A percentile compares a stretch with the other conserved stretches of the same genome.
These are phyloP conservation scores for Penicillium sp. DNA, from an alignment of 2,329 filamentous ascomycete species.

Conservation along the genomic window DNA sequence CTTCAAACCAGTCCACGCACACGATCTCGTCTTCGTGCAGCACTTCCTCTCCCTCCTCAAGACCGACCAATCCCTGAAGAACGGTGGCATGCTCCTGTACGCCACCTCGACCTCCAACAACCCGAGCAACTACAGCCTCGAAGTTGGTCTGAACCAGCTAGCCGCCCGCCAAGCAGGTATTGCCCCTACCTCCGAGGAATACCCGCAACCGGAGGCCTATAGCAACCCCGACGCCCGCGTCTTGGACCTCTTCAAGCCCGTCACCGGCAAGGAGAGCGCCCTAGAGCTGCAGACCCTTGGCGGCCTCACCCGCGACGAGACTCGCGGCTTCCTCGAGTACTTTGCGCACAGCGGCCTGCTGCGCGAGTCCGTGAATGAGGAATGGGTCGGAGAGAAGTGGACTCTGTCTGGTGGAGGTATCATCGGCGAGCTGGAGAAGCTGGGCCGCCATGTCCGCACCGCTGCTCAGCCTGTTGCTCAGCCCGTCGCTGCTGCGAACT, in stretches of 20 bases:
- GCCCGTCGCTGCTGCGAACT: slow-evolving; percentile 11
- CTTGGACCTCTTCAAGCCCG: slow-evolving; percentile 41
- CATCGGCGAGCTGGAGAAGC: slow-evolving; percentile 80
- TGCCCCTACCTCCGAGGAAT: slow-evolving; percentile 38
- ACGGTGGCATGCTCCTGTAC: slow-evolving; percentile 77
- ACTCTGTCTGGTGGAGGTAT: slow-evolving; percentile 75
- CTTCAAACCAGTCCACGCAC: slow-evolving; percentile 75
- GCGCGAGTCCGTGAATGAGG: slow-evolving; percentile 67
- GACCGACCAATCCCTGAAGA: slow-evolving; percentile 49
- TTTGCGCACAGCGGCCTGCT: slow-evolving; percentile 84
- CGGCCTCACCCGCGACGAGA: slow-evolving; percentile 71
- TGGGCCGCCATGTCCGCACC: slow-evolving; percentile 35
- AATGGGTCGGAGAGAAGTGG: slow-evolving; percentile 77
- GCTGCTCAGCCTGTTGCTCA: slow-evolving; percentile 5
- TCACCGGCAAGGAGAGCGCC: slow-evolving; percentile 33
- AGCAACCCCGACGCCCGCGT: slow-evolving; percentile 53
- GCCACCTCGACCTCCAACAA: slow-evolving; percentile 71
- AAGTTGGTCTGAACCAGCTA: slow-evolving; percentile 61
- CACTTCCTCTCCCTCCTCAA: slow-evolving; percentile 70
- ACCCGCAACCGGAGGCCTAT: slow-evolving; percentile 53
- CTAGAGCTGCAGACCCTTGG: slow-evolving; percentile 57
- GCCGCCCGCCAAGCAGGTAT: slow-evolving; percentile 44
- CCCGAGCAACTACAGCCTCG: slow-evolving; percentile 63
- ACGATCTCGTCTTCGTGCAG: slow-evolving; percentile 74
- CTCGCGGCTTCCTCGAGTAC: slow-evolving; percentile 82